Evolutionary conservation across 495 filamentous ascomycete genomes (phyloP), one percentile per base, ranked within the genome.

Genomic region (Cairneyella variabilis): DNA sequence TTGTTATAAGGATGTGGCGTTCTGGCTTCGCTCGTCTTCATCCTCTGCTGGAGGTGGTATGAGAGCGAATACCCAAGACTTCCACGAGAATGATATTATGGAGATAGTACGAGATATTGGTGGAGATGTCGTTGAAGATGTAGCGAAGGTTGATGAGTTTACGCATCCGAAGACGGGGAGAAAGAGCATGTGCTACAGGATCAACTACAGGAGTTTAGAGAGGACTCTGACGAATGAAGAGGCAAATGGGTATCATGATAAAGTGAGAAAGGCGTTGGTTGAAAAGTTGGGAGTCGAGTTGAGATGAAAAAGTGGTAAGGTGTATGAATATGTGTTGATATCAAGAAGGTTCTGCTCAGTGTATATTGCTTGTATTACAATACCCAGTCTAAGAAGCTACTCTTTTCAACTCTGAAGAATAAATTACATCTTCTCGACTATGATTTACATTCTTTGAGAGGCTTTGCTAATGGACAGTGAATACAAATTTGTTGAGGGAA

Each of bases 11-110:
- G 95, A 97, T 64, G 86, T 97, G 9, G 84, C 92, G 3, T 98
- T 98, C 66, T 98, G 95, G 95, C 69, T 97, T 22, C 75, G 75
- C 16, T 70, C 78, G 12, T 69, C 79, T 0, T 69, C 70, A 14
- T 77, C 76, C 45, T 71, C 82, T 45, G 76, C 80, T 12, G 80
- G 81, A 43, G 76, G 76, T 22, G 66, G 66, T 23, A 50, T 55
- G 16, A 38, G 18, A n/a, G 67, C 72, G 16, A 69, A 66, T 25
- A 58, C 48, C 12, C 66, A 65, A 26, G 71, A 74, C 39, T 88
- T 95, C 57, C 91, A 96, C 63, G 91, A 92, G 69, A 97, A 98
- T 67, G 95, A 98, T 70, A 71, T 98, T 36, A 97, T 97, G 92
- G 93, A 97, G 72, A 75, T 95, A 44, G 85, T 96, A 11, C 78